Evolutionary conservation across 2,329 filamentous ascomycete genomes (phyloP), one percentile per base, ranked within the genome.

Genomic region (Onygenales sp.): DNA sequence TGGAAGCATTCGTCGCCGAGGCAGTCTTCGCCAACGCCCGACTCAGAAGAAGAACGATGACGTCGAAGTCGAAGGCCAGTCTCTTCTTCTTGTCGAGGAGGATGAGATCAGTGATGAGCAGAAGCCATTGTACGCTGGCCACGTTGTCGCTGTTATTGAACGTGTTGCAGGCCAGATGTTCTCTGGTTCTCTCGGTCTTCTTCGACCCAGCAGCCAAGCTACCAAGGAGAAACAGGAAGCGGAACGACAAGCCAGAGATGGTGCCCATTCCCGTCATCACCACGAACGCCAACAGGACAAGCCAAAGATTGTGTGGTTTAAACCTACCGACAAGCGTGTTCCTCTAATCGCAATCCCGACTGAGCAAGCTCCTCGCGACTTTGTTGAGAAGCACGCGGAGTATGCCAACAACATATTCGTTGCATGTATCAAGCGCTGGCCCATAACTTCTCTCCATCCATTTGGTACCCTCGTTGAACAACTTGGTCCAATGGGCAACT

Each of bases 21-120:
- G 93, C 61, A 97, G 92, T 80, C 81, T 98, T 61, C 86, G 93
- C 65, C 93, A 97, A 75, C 87, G 93, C 52, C 93, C 93, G 7
- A 97, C 92, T 0, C 93, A 98, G 74, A 98, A 98, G 84, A 98
- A 98, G 82, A 98, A 98, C 59, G 93, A 98, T 61, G 93, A 98
- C 69, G 93, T 98, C 31, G 93, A 98, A 72, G 93, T 98, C 32
- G 93, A 98, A 70, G 93, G 93, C 31, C 93, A 98, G 72, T 97
- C 92, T 69, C 80, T 98, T 54, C 84, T 98, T 21, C 82, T 98
- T 14, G 93, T 97, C 59, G 93, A 98, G 67, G 93, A 98, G 68
- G 93, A 98, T 69, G 93, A 98, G 69, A 96, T 98, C 72, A 97
- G 89, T 63, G 93, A 98, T 65, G 93, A 97, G 68, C 88, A 94